phyloP scores from a whole-genome alignment of 805 yeast genomes.

The Starmerella stellata region DNA sequence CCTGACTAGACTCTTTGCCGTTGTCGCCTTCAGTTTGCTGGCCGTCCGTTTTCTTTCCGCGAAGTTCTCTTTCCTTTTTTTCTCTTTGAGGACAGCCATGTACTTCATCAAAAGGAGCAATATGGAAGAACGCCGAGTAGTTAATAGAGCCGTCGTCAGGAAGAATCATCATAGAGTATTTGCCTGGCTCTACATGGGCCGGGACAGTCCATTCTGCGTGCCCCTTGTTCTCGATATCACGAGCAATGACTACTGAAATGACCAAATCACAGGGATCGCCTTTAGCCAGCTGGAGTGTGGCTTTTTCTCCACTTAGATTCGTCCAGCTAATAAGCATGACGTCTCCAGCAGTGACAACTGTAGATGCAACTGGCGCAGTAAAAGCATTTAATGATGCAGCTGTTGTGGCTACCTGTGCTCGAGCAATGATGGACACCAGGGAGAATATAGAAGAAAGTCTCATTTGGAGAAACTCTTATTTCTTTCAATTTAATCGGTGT shows the following conservation, averaged over 20 bases:
- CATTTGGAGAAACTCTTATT: too few species aligned
- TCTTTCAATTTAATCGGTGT: too few species aligned
- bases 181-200: conserved; percentile 7
- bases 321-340: conserved; percentile 20
- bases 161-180: conserved; percentile 10
- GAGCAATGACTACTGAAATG: conserved; percentile 17
- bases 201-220: conserved; percentile 19
- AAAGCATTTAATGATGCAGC: conserved; percentile 8
- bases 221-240: conserved; percentile 19
- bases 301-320: conserved; percentile 15
- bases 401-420: conserved; percentile 7
- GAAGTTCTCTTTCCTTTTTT: too few species aligned
- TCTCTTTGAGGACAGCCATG: too few species aligned
- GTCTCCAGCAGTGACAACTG: conserved; percentile 18
- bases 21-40: too few species aligned
- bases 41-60: too few species aligned
- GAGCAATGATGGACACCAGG: conserved; percentile 1
- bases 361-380: conserved; percentile 9
- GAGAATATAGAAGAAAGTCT: neutral
- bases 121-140: conserved; percentile 20
- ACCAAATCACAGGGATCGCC: conserved; percentile 19
- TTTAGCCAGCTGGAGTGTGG: conserved; percentile 16
- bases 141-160: conserved; percentile 16
- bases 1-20: too few species aligned
- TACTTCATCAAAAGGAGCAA: neutral